These are phyloP conservation scores for Capronia epimyces DNA, from an alignment of 2,329 filamentous ascomycete species.

Conservation along the genomic window DNA sequence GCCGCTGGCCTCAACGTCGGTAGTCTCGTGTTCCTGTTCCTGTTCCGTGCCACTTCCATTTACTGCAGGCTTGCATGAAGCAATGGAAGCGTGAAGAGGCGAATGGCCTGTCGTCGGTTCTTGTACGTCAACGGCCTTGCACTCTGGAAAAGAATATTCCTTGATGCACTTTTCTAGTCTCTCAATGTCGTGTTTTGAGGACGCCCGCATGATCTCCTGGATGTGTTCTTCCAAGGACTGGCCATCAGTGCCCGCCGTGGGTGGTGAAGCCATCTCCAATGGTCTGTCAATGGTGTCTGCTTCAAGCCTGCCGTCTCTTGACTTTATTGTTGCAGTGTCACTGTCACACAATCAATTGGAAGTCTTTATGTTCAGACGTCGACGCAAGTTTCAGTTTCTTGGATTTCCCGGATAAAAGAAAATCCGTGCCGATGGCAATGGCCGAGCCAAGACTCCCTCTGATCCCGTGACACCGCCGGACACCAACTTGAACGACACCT, in stretches of 20 bases:
- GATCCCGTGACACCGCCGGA: background rate
- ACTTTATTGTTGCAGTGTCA: background rate
- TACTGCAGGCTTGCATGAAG: slow-evolving; percentile 53
- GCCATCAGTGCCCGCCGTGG: background rate
- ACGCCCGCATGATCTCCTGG: slow-evolving; percentile 57
- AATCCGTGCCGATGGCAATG: background rate
- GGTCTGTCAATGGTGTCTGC: too few relatives aligned
- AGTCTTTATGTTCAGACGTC: too few relatives aligned
- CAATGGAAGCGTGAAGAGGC: slow-evolving; percentile 83
- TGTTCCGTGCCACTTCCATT: slow-evolving; percentile 25
- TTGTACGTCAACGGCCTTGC: slow-evolving; percentile 65
- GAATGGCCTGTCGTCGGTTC: slow-evolving; percentile 81
- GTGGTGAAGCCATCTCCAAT: background rate
- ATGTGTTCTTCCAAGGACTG: slow-evolving; percentile 4
- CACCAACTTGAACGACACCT: slow-evolving; percentile 1
- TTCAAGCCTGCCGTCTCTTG: too few relatives aligned
- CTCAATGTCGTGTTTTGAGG: slow-evolving; percentile 61
- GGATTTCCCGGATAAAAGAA: background rate
- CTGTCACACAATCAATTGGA: too few relatives aligned
- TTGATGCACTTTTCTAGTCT: slow-evolving; percentile 45
- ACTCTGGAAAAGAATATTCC: slow-evolving; percentile 30
- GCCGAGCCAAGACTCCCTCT: background rate
- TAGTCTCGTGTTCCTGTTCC: slow-evolving; percentile 14
- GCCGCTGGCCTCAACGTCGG: background rate
- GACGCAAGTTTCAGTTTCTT: too few relatives aligned